phyloP scores from a whole-genome alignment of 495 filamentous ascomycete species.

The Podospora anserina region DNA sequence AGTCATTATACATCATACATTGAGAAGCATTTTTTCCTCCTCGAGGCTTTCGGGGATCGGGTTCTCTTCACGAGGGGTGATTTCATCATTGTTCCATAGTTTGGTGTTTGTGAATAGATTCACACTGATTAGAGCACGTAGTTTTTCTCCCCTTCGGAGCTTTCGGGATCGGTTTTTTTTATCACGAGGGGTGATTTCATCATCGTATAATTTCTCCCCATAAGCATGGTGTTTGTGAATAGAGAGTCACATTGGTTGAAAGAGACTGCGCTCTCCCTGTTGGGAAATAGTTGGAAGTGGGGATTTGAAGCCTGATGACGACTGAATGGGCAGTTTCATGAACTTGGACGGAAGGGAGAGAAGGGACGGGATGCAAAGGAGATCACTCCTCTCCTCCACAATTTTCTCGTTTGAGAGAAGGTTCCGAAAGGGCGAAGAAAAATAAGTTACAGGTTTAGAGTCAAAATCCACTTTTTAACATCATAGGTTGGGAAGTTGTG shows the following conservation, averaged over 20 bases:
- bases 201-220: too few species aligned
- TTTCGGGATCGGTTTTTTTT: too few species aligned
- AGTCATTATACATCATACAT: not conserved
- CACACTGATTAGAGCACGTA: too few species aligned
- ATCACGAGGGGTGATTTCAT: too few species aligned
- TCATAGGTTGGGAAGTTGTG: not conserved
- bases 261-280: not conserved
- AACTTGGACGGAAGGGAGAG: not conserved
- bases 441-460: constrained; percentile 2
- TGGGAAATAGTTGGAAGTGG: not conserved
- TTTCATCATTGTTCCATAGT: not conserved
- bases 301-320: not conserved
- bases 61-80: not conserved
- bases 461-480: constrained; percentile 3
- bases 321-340: not conserved
- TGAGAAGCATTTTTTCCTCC: not conserved
- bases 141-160: too few species aligned
- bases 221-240: too few species aligned
- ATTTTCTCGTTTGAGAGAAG: not conserved
- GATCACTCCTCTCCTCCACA: not conserved
- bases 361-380: not conserved
- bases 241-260: too few species aligned
- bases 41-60: too few species aligned
- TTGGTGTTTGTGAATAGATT: too few species aligned
- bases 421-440: not conserved